Base-by-base conservation (phyloP, 2,329 filamentous ascomycete genomes). In the Xylariales sp. region DNA sequence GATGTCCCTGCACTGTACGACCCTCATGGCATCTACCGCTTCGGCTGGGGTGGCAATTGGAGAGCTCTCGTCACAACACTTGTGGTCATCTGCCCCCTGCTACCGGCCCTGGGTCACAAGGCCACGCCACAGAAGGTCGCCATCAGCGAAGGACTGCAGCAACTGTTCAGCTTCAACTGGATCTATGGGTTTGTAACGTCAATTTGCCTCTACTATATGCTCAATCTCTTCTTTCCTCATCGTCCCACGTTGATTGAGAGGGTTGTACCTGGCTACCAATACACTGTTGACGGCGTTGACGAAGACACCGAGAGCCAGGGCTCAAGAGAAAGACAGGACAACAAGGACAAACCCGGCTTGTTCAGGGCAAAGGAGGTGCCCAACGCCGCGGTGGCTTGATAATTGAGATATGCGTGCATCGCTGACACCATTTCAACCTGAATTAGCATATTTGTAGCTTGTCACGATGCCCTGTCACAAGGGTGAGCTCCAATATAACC, bases 1-100 rank as follows among this genome's bases (percentile, higher is more conserved):
- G 59, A 66, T 39, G 55, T 65, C 14, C 59, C 59, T 1, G 62
- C 61, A n/a, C 42, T 66, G 40, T 66, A 66, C 43, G 51, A 57
- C 11, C 57, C 56, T 2, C 45, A 58, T 19, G 61, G 61, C 10
- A 62, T 62, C 16, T 67, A 67, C 42, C 51, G 54, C 31, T 63
- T 60, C 43, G 41, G 19, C 29, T 47, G 52, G 29, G 57, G 60
- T 7, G 42, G 51, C 22, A 63, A 63, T 46, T 63, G 59, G 59
- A 51, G 61, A 29, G 60, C 61, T 1, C 50, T 58, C 14, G 44
- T 46, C 48, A 51, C 22, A 20, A 52, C 45, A 11, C 27, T 49
- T 4, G 44, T 51, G 0, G 47, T 52, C 6, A 55, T 63, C 15
- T 47, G 47, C 9, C 58, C 60, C 1, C 50, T 60, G 5, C 50